Percentiles rank a stretch among this genome's conserved stretches.
Conservation (phyloP, 805 yeast species). For the Brettanomyces anomalus region DNA sequence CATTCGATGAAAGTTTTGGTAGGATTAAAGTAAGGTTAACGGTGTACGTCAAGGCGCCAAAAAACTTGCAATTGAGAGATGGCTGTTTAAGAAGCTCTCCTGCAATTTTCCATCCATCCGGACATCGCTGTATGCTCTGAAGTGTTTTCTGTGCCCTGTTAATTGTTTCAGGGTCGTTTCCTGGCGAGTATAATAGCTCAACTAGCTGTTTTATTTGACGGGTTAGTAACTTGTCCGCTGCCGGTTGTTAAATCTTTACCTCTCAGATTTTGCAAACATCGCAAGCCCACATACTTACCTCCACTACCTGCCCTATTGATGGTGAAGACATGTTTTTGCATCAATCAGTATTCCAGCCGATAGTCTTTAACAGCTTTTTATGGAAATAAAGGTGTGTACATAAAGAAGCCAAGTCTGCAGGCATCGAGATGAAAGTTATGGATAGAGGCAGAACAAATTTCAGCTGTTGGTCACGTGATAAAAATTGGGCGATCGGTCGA, state of each 20-base stretch:
- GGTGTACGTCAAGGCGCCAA: conserved; percentile 75
- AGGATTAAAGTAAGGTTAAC: conserved; percentile 27
- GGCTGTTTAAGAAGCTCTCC: conserved; percentile 33
- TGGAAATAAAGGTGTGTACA: too few relatives aligned
- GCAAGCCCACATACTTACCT: conserved; percentile 6
- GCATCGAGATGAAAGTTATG: too few relatives aligned
- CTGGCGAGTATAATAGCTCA: conserved; percentile 34
- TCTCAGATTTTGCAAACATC: background rate
- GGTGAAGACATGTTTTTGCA: background rate
- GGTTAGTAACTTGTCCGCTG: background rate
- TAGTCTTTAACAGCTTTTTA: too few relatives aligned
- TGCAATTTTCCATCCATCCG: conserved; percentile 51
- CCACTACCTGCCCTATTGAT: conserved; percentile 6
- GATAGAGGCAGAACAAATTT: too few relatives aligned
- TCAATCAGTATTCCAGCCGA: too few relatives aligned
- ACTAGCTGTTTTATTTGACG: conserved; percentile 17
- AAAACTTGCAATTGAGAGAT: conserved; percentile 49
- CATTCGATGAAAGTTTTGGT: background rate
- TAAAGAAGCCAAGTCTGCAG: too few relatives aligned
- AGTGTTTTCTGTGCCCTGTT: conserved; percentile 41
- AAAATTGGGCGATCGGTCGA: too few relatives aligned
- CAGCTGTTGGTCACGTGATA: too few relatives aligned
- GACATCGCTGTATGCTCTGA: conserved; percentile 50
- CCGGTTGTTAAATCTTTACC: background rate
- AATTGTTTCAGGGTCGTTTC: conserved; percentile 31